These are phyloP conservation scores for Taphrina confusa DNA, from an alignment of 1,139 yeast genomes.

Conservation along the genomic window DNA sequence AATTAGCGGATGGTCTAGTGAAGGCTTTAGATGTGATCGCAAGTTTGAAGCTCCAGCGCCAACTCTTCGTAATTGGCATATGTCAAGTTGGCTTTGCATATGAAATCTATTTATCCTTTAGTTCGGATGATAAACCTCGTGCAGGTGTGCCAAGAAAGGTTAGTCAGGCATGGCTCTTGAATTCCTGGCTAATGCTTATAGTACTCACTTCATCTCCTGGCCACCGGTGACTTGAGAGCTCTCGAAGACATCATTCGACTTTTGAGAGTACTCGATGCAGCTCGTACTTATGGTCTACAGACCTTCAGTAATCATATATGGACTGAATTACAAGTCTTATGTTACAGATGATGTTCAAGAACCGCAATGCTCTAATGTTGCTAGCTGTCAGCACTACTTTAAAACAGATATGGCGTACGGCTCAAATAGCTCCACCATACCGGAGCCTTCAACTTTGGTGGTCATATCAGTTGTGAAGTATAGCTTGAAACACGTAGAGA, in stretches of 20 bases:
- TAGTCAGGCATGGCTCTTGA: neutral
- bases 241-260: constrained; percentile 10
- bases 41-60: constrained; percentile 8
- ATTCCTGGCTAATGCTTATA: neutral
- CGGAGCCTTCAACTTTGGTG: too few relatives aligned
- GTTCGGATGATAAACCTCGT: constrained; percentile 7
- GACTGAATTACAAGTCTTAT: constrained; percentile 3
- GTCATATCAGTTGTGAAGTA: too few relatives aligned
- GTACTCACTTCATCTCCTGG: constrained; percentile 10
- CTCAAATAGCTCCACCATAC: too few relatives aligned
- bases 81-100: constrained; percentile 13
- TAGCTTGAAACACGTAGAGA: too few relatives aligned
- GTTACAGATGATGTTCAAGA: too few relatives aligned
- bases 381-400: too few relatives aligned
- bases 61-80: constrained; percentile 14
- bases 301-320: constrained; percentile 5
- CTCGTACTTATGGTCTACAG: constrained; percentile 9
- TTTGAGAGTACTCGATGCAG: constrained; percentile 9
- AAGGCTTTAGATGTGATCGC: constrained; percentile 14
- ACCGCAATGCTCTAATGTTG: too few relatives aligned
- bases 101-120: constrained; percentile 7
- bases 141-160: constrained; percentile 18
- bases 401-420: too few relatives aligned
- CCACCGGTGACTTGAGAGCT: constrained; percentile 14
- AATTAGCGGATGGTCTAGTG: constrained; percentile 3